phyloP scores from a whole-genome alignment of 306 rosid species.

The Gastrolobium bilobum region DNA sequence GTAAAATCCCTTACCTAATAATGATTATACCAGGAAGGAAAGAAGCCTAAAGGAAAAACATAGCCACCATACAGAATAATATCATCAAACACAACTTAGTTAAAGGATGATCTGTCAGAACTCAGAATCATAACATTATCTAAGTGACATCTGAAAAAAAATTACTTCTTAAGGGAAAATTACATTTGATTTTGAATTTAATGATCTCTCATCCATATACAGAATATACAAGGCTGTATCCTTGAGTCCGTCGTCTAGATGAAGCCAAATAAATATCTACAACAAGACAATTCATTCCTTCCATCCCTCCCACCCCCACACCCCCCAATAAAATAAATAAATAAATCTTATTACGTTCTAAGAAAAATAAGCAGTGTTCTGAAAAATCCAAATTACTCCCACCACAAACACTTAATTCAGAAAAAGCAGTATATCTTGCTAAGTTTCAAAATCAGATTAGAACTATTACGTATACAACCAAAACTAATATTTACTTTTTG shows the following conservation, averaged over 20 bases:
- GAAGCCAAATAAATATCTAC: neutral
- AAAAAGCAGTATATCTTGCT: neutral
- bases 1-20: neutral
- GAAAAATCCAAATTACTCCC: conserved; percentile 24
- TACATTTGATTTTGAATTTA: conserved; percentile 3
- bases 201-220: neutral
- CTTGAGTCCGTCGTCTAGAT: neutral
- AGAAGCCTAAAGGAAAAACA: conserved; percentile 13
- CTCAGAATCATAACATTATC: conserved; percentile 27
- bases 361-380: conserved; percentile 8
- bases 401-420: neutral
- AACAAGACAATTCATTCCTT: neutral
- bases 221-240: neutral
- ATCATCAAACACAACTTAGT: conserved; percentile 1
- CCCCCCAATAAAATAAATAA: no score
- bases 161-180: neutral
- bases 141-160: neutral
- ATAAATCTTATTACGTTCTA: neutral
- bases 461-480: neutral
- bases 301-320: neutral
- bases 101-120: conserved; percentile 25
- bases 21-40: conserved; percentile 32
- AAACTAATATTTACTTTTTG: neutral
- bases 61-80: neutral
- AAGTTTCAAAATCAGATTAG: conserved; percentile 7